Evolutionary conservation across 1,139 yeast species (phyloP), one percentile per base, ranked within the genome.

Genomic region (Saccharomycopsis hybrid): DNA sequence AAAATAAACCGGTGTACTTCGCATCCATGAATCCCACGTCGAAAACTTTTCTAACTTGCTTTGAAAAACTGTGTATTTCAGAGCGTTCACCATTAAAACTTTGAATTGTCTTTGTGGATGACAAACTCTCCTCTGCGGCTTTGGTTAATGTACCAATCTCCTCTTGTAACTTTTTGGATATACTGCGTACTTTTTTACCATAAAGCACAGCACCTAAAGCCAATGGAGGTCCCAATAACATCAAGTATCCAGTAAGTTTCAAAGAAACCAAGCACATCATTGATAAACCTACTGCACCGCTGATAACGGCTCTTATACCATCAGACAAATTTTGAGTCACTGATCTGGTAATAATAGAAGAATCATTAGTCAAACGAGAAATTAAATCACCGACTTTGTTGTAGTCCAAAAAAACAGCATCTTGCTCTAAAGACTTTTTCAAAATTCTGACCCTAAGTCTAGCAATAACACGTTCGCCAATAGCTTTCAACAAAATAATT

Each of bases 301-400:
- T 82, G 13, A 92, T 77, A 0, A 82, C 62, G 2, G 96, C 84
- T 47, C 96, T 73, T 40, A 89, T 77, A 35, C 98, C 98, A 64
- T 92, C 97, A 43, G 95, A 85, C 41, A 90, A 77, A 64, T 90
- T 90, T 55, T 86, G 90, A 47, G 97, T 88, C 40, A 92, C 78
- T 1, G 96, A 80, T 60, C 83, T 80, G 4, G 96, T 80, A 18
- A 92, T 96, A 50, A 92, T 85, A 55, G 87, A 89, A 1, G 97
- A 89, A 64, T 92, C 98, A 44, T 87, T 82, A 11, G 95, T 82
- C 38, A 92, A 70, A 55, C 97, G 71, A 3, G 96, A 87, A 44
- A 92, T 88, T 61, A 92, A 72, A 64, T 92, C 98, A 44, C 97
- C 98, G 1, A 92, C 95, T 57, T 92, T 79, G 54, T 94, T 92